Evolutionary conservation across 176 grass and related monocot species (phyloP).

Genomic region (Luzula sylvatica): DNA sequence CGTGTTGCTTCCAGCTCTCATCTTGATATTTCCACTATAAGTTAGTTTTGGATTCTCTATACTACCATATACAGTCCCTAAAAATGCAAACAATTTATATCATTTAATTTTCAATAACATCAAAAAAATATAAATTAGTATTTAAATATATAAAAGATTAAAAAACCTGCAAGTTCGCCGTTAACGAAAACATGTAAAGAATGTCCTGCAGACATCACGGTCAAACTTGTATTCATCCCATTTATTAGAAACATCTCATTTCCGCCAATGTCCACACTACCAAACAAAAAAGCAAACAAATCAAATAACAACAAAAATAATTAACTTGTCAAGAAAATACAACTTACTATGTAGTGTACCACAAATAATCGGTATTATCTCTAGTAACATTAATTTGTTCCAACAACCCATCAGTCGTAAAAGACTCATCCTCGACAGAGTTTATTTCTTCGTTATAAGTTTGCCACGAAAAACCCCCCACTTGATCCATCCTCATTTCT

Average conservation of each 20-base stretch:
- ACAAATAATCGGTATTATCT: constrained; percentile 91
- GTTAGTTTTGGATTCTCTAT: constrained; percentile 75
- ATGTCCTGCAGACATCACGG: constrained; percentile 95
- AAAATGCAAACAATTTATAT: constrained; percentile 4
- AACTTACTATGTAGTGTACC: constrained; percentile 97
- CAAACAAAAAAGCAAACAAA: constrained; percentile 13
- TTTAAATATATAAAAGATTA: not conserved
- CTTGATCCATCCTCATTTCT: constrained; percentile 75
- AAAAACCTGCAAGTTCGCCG: constrained; percentile 55
- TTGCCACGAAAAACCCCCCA: constrained; percentile 68
- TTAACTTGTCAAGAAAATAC: not conserved
- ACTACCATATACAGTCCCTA: constrained; percentile 81
- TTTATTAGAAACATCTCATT: constrained; percentile 59
- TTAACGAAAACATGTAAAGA: constrained; percentile 80
- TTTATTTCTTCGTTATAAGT: constrained; percentile 79
- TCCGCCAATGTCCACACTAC: constrained; percentile 52
- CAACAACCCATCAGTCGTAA: constrained; percentile 62
- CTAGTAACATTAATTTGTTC: constrained; percentile 95
- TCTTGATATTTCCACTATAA: constrained; percentile 58
- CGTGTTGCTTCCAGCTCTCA: constrained; percentile 71
- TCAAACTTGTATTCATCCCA: constrained; percentile 46
- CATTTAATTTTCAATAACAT: constrained; percentile 9
- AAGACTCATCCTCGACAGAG: constrained; percentile 45
- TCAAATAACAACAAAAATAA: not conserved
- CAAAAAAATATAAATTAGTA: not conserved